Evolutionary conservation across 1,139 yeast genomes (phyloP).

Genomic region (Diutina neorugosa): DNA sequence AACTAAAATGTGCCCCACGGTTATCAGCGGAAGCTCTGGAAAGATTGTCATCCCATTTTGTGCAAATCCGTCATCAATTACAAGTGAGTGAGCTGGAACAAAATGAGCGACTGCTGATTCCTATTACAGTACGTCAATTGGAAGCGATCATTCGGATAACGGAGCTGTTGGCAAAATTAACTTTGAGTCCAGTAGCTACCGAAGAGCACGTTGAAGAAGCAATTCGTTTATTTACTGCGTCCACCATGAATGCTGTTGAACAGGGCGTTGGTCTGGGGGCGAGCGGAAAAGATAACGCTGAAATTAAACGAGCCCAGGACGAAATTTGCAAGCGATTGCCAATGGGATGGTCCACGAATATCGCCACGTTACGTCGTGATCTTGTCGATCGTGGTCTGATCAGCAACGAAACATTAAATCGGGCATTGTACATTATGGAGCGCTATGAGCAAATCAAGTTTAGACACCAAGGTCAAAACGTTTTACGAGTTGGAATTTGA

Average conservation of each 20-base stretch:
- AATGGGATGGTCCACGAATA: constrained; percentile 92
- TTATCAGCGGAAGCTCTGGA: constrained; percentile 85
- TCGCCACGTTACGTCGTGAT: constrained; percentile 72
- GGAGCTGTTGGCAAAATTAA: constrained; percentile 84
- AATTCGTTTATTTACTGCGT: constrained; percentile 83
- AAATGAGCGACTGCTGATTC: constrained; percentile 88
- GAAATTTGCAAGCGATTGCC: constrained; percentile 87
- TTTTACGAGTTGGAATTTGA: constrained; percentile 38
- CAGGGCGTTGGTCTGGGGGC: constrained; percentile 51
- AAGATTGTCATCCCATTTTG: constrained; percentile 87
- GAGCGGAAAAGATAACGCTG: constrained; percentile 42
- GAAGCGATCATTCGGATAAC: constrained; percentile 96
- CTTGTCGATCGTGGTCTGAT: constrained; percentile 64
- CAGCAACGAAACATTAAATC: constrained; percentile 66
- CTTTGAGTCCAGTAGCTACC: constrained; percentile 71
- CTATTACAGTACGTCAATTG: constrained; percentile 93
- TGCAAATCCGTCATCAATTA: constrained; percentile 75
- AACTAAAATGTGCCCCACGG: constrained; percentile 85
- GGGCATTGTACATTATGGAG: constrained; percentile 72
- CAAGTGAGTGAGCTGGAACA: constrained; percentile 72
- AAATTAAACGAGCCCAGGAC: constrained; percentile 68
- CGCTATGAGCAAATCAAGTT: constrained; percentile 79
- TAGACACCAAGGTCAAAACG: constrained; percentile 79
- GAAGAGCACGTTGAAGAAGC: constrained; percentile 94
- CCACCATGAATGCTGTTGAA: constrained; percentile 95